phyloP scores from a whole-genome alignment of 192 early-diverging fungal genomes.

The Martensiomyces pterosporus region DNA sequence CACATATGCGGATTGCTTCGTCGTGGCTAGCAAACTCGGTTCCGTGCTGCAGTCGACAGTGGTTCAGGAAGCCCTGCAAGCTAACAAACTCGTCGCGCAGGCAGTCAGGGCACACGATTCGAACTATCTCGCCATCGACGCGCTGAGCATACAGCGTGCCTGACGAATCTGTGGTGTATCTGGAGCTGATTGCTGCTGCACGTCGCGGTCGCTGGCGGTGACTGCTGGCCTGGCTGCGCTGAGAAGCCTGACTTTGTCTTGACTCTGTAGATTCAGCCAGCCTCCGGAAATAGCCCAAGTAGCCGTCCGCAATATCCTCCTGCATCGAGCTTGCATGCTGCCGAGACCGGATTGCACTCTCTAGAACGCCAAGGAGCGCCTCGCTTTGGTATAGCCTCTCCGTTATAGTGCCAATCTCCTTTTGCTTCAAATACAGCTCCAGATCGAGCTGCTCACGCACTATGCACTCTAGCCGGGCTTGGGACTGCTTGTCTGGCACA shows the following conservation, averaged over 20 bases:
- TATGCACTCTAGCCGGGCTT: slow-evolving; percentile 50
- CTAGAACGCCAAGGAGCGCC: slow-evolving; percentile 54
- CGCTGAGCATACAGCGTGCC: slow-evolving; percentile 33
- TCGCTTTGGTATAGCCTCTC: slow-evolving; percentile 60
- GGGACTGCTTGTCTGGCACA: no score
- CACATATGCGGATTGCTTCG: slow-evolving; percentile 71
- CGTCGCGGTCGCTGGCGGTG: slow-evolving; percentile 17
- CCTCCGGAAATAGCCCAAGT: slow-evolving; percentile 20
- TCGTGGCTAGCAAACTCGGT: slow-evolving; percentile 72
- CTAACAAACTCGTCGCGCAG: slow-evolving; percentile 71
- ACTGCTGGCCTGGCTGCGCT: not conserved
- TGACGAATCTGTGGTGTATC: slow-evolving; percentile 2
- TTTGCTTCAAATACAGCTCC: slow-evolving; percentile 68
- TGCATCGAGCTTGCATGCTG: slow-evolving; percentile 27
- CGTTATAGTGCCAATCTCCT: slow-evolving; percentile 60
- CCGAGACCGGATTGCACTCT: slow-evolving; percentile 46
- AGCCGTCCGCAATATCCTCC: slow-evolving; percentile 14
- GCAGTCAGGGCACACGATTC: slow-evolving; percentile 75
- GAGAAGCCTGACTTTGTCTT: slow-evolving; percentile 1
- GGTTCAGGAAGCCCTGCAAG: slow-evolving; percentile 84
- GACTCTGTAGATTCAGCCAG: not conserved
- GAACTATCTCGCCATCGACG: slow-evolving; percentile 51
- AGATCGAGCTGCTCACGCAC: slow-evolving; percentile 74
- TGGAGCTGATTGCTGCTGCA: slow-evolving; percentile 10
- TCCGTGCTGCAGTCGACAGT: slow-evolving; percentile 70